Base-by-base conservation (phyloP, 2,329 filamentous ascomycete species). In the Trichophyton schoenleinii region DNA sequence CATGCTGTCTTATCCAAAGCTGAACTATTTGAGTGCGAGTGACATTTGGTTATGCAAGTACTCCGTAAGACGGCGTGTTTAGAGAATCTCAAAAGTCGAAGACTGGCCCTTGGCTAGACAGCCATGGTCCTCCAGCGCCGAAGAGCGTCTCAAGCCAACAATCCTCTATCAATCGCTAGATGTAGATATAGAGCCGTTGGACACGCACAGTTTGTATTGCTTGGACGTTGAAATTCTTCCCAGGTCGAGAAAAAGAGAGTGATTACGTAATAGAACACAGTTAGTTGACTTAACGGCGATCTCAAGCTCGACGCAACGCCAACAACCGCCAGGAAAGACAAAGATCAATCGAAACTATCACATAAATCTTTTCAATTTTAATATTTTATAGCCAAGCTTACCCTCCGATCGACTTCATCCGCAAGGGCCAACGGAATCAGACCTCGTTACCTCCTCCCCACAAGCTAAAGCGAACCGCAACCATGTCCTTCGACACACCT, bases 401-500 rank as follows among this genome's bases (percentile, higher is more conserved):
- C 20, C 18, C 6, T 11, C 11, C 7, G 1, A 2, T 48, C 18
- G 20, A 48, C 7, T 44, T 6, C 18, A 11, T 48, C 18, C 11
- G 2, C 11, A 48, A 25, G 9, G 8, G 11, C 44, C 44, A 3
- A 20, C 44, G 20, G n/a, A 20, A 22, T 13, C 44, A 3, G n/a
- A 48, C 8, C 28, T 20, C n/a, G 20, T 15, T 53, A n/a, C 11
- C 20, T 0, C 31, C 9, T 25, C 4, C 22, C 48, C 13, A 28
- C 44, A 48, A 22, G 7, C 44, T 48, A 20, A 9, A 34, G 28
- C 22, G 8, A 49, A 41, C 22, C 38, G 15, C 9, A 49, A 11
- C 11, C 60, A 90, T 90, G 87, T 89, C 88, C 60, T 87, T 89
- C 77, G 87, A 91, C 66, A 76, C 83, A 52, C 81, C 86, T 53